Evolutionary conservation across 2,329 filamentous ascomycete genomes (phyloP), one percentile per base, ranked within the genome.

Genomic region (Nakataea oryzae): DNA sequence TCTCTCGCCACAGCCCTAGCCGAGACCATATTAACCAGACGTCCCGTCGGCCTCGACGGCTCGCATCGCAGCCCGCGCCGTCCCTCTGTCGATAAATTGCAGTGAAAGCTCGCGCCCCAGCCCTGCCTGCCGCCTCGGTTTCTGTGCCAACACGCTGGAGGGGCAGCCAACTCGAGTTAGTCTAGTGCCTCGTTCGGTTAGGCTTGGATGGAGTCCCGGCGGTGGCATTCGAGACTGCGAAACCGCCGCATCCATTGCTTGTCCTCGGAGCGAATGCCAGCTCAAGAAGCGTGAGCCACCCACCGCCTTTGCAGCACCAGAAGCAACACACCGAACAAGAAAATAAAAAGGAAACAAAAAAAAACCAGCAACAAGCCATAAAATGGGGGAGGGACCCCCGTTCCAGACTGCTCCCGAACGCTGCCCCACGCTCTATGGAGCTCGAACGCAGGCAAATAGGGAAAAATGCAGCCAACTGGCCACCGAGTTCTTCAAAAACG

Each of bases 401-500:
- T 50, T 50, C 41, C 41, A 50, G 41, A n/a, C 41, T n/a, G 41
- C 41, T 50, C 41, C 41, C 41, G 41, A 24, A 50, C 41, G 41
- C 41, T n/a, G 21, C 41, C 3, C 41, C 17, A 58, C 30, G 41
- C 30, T 17, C n/a, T 58, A 58, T 12, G n/a, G 30, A 29, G 29
- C 30, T 58, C 41, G 57, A 41, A 30, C n/a, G 5, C 57, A 58
- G 14, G 30, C 57, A 24, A 34, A 41, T 30, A 58, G 57, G 17
- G 30, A 58, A 58, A 50, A 50, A 59, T 78, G 75, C 64, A 68
- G 70, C 21, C 71, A 72, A 41, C 64, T 76, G 69, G 83, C 89
- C 56, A 79, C 82, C 62, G 86, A 87, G 62, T 91, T 91, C 76
- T 91, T 91, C 79, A 87, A 88, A 70, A 87, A 91, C 73, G 90